phyloP scores from a whole-genome alignment of 495 filamentous ascomycete species.

The Aspergillus campestris region DNA sequence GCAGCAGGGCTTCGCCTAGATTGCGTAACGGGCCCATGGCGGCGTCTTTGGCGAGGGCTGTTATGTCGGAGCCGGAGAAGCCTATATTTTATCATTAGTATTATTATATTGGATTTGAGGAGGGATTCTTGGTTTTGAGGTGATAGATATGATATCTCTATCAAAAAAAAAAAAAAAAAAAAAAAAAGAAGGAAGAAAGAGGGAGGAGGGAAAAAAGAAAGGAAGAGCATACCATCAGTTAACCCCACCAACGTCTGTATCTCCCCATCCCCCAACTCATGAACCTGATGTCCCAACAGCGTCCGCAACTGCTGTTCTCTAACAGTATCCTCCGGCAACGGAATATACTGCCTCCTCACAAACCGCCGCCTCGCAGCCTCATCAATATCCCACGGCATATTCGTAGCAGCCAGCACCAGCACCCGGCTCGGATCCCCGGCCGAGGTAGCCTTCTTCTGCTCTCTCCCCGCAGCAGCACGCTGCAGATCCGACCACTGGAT shows the following conservation, averaged over 20 bases:
- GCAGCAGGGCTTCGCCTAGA: slow-evolving; percentile 80
- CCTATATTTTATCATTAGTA: slow-evolving; percentile 46
- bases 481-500: slow-evolving; percentile 97
- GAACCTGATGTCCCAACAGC: slow-evolving; percentile 79
- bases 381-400: slow-evolving; percentile 96
- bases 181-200: no score
- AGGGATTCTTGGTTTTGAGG: neutral
- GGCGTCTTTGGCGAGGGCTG: slow-evolving; percentile 92
- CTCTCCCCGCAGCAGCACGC: slow-evolving; percentile 80
- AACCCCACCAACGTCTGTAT: slow-evolving; percentile 68
- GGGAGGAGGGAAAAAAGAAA: neutral
- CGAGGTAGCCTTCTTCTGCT: slow-evolving; percentile 57
- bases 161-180: no score
- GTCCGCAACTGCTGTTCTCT: slow-evolving; percentile 67
- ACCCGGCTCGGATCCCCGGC: slow-evolving; percentile 86
- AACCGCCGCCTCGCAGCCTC: slow-evolving; percentile 89
- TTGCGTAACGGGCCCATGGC: slow-evolving; percentile 95
- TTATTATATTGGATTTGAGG: neutral
- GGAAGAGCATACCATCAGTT: slow-evolving; percentile 64
- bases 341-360: slow-evolving; percentile 92
- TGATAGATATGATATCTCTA: no score
- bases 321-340: slow-evolving; percentile 76
- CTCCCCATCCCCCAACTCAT: slow-evolving; percentile 65
- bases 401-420: slow-evolving; percentile 90
- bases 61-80: slow-evolving; percentile 96